Evolutionary conservation across 768 basidiomycete species (phyloP).

Genomic region (Lentinula sp.): DNA sequence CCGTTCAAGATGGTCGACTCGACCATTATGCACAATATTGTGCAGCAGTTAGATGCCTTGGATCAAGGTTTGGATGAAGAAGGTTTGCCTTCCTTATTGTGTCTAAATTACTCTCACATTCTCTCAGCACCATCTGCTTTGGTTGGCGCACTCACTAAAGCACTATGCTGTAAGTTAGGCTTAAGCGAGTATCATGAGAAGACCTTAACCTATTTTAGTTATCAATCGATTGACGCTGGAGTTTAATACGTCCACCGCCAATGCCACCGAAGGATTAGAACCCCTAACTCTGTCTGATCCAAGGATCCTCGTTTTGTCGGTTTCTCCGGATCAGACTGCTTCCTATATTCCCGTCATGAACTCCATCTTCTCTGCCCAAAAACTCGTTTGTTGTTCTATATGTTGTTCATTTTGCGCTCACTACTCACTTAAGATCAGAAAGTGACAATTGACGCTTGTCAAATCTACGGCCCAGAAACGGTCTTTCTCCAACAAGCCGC

Average conservation of each 20-base stretch:
- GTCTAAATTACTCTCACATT: constrained; percentile 11
- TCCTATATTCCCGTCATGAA: constrained; percentile 99
- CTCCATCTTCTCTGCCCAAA: constrained; percentile 97
- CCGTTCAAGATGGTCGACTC: constrained; percentile 78
- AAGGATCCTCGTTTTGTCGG: constrained; percentile 67
- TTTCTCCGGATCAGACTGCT: constrained; percentile 82
- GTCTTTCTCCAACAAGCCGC: constrained; percentile 98
- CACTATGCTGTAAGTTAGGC: constrained; percentile 70
- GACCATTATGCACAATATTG: constrained; percentile 55
- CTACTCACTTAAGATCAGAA: constrained; percentile 44
- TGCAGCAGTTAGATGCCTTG: constrained; percentile 53
- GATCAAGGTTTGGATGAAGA: constrained; percentile 32
- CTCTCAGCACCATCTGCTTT: constrained; percentile 55
- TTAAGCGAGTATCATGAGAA: constrained; percentile 10
- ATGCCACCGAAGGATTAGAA: constrained; percentile 23
- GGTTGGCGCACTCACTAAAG: constrained; percentile 87
- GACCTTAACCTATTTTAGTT: constrained; percentile 18
- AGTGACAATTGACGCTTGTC: constrained; percentile 95
- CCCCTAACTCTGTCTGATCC: constrained; percentile 28
- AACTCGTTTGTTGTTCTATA: constrained; percentile 56
- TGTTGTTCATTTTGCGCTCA: not conserved
- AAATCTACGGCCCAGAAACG: constrained; percentile 81
- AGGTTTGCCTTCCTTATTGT: constrained; percentile 26
- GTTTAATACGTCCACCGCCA: constrained; percentile 20
- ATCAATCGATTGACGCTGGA: constrained; percentile 33